Base-by-base conservation (phyloP, 2,329 filamentous ascomycete genomes). In the Fusarium stilboides region DNA sequence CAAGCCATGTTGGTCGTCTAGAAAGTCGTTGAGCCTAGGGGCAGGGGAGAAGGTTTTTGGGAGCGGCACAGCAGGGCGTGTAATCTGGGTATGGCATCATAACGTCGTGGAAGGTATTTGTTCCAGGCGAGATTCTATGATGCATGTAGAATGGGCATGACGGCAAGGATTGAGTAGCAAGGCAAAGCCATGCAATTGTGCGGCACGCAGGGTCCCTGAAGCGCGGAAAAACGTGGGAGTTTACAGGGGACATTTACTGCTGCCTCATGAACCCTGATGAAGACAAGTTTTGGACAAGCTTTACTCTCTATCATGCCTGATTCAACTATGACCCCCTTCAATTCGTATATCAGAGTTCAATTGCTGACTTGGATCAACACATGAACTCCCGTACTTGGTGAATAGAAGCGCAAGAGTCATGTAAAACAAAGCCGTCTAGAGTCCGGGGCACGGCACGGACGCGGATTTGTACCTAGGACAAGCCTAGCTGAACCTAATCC, bases 401-500 rank as follows among this genome's bases (percentile, higher is more conserved):
- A 52, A 19, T 37, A 64, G 34, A 49, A 40, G 64, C 34, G 51
- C 40, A 67, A 69, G 67, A 69, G 67, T 69, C 67, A 70, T 70
- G 66, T 45, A 59, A 43, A 36, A 53, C 62, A 67, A 54, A 57
- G 20, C 40, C 50, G 19, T 61, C 40, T 10, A 45, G 26, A 68
- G 62, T 68, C 67, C 20, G 65, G 57, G 69, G 63, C 60, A 62
- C 59, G 45, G 59, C 44, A 50, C 57, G 50, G 53, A 62, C 50
- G 60, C 65, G 62, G 65, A 44, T 63, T 59, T 65, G 58, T 59
- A 49, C 69, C 67, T 72, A 71, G 60, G 62, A 57, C 51, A 34
- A 61, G 68, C 53, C 55, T 74, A 74, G 68, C 45, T 56, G 67
- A 66, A 65, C 57, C 56, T 74, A 71, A 70, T 49, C 12, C 15